phyloP scores from a whole-genome alignment of 2,329 filamentous ascomycete genomes.

The Davidsoniella eucalypti region DNA sequence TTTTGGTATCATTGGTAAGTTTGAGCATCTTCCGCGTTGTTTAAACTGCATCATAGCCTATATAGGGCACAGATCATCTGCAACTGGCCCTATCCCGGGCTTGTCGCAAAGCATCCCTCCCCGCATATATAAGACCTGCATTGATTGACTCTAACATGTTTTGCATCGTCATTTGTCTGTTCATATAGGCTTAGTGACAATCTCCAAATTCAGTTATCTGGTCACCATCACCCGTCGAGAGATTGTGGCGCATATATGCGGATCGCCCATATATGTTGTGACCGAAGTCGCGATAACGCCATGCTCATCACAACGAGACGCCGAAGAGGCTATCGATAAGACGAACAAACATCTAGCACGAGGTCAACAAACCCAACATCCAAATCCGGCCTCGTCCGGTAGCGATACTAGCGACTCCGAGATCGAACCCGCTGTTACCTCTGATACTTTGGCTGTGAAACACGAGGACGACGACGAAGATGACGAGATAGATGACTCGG shows the following conservation, averaged over 20 bases:
- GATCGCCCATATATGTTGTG: conserved; percentile 68
- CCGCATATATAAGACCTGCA: neutral
- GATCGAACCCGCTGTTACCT: conserved; percentile 30
- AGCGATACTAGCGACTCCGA: conserved; percentile 15
- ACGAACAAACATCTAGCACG: conserved; percentile 27
- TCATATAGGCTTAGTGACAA: conserved; percentile 59
- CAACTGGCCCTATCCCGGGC: no score
- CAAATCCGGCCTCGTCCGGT: neutral
- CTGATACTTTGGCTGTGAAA: conserved; percentile 20
- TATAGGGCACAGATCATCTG: no score
- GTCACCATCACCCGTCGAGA: conserved; percentile 74
- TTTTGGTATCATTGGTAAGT: conserved; percentile 41
- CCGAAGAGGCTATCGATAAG: conserved; percentile 50
- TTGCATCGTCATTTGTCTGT: neutral
- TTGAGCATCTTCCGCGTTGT: neutral
- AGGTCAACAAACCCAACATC: neutral
- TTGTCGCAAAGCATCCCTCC: neutral
- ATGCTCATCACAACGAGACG: conserved; percentile 58
- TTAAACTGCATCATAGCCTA: no score
- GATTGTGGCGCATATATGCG: conserved; percentile 75
- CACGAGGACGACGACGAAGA: neutral
- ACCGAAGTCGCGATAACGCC: conserved; percentile 87
- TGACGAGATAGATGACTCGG: conserved; percentile 30
- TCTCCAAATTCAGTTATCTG: conserved; percentile 68
- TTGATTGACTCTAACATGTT: neutral